Conservation (phyloP, 805 yeast species). For the Suhomyces pyralidae region DNA sequence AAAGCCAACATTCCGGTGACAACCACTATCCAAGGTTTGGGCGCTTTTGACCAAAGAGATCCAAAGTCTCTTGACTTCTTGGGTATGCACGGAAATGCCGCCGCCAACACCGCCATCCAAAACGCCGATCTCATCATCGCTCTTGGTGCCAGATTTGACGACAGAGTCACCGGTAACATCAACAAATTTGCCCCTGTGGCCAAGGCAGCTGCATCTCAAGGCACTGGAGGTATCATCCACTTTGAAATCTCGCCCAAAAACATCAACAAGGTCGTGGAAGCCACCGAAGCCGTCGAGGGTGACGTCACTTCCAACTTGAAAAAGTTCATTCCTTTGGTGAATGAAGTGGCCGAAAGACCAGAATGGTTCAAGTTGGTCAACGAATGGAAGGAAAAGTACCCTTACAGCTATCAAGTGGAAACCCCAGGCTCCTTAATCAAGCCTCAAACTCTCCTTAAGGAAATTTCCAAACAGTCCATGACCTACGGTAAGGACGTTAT, state of each 20-base stretch:
- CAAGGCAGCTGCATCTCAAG: constrained; percentile 79
- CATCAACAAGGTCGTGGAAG: constrained; percentile 95
- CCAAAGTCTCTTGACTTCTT: constrained; percentile 90
- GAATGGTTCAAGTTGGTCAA: constrained; percentile 76
- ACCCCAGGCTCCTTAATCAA: constrained; percentile 77
- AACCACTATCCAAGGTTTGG: constrained; percentile 90
- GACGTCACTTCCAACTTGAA: constrained; percentile 81
- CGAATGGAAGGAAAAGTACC: constrained; percentile 83
- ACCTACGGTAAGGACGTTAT: constrained; percentile 69
- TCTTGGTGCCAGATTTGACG: constrained; percentile 96
- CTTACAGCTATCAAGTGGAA: constrained; percentile 78
- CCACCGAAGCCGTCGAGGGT: constrained; percentile 96
- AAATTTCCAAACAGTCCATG: constrained; percentile 68
- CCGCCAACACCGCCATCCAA: constrained; percentile 93
- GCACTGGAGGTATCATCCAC: constrained; percentile 94
- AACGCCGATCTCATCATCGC: constrained; percentile 91
- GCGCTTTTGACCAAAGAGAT: constrained; percentile 91
- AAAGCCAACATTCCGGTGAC: constrained; percentile 94
- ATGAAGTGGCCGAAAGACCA: constrained; percentile 61
- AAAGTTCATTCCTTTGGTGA: constrained; percentile 66
- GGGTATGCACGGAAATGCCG: constrained; percentile 97
- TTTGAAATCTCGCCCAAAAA: constrained; percentile 96
- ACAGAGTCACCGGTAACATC: constrained; percentile 90
- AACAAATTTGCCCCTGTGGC: constrained; percentile 93
- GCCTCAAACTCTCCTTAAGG: constrained; percentile 88